Conservation (phyloP, 192 early-diverging fungal genomes). For the Coemansia sp. region DNA sequence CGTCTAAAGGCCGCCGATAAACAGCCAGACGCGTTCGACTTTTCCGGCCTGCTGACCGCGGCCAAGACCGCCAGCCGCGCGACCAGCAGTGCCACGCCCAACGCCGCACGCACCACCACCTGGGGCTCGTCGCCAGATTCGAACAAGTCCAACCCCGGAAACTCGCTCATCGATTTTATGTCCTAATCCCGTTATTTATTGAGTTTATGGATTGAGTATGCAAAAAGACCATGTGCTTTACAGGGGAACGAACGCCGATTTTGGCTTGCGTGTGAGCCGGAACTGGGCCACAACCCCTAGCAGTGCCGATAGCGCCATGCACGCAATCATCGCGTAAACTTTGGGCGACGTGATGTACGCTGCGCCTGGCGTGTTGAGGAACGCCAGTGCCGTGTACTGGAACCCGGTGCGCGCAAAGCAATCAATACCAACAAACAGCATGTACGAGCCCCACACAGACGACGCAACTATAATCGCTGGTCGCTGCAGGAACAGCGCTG, state of each 20-base stretch:
- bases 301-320: constrained; percentile 58
- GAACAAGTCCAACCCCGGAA: constrained; percentile 1
- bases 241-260: constrained; percentile 13
- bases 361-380: constrained; percentile 54
- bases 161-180: constrained; percentile 36
- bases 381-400: constrained; percentile 53
- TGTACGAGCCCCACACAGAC: constrained; percentile 73
- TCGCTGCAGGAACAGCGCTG: constrained; percentile 61
- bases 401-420: constrained; percentile 77
- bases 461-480: constrained; percentile 68
- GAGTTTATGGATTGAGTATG: too few species aligned
- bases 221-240: too few species aligned
- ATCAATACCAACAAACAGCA: constrained; percentile 76
- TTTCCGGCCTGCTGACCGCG: constrained; percentile 38
- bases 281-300: constrained; percentile 68
- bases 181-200: constrained; percentile 5
- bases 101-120: constrained; percentile 25
- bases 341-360: constrained; percentile 53
- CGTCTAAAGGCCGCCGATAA: constrained; percentile 7
- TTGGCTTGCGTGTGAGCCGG: constrained; percentile 45
- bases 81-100: constrained; percentile 3
- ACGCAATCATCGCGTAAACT: constrained; percentile 69
- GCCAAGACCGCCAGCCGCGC: constrained; percentile 35
- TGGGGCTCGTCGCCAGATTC: constrained; percentile 42
- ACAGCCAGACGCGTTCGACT: constrained; percentile 47